Percentiles rank a stretch among this genome's conserved stretches.
Conservation (phyloP, 2,329 filamentous ascomycete species). For the Huntiella bhutanensis region DNA sequence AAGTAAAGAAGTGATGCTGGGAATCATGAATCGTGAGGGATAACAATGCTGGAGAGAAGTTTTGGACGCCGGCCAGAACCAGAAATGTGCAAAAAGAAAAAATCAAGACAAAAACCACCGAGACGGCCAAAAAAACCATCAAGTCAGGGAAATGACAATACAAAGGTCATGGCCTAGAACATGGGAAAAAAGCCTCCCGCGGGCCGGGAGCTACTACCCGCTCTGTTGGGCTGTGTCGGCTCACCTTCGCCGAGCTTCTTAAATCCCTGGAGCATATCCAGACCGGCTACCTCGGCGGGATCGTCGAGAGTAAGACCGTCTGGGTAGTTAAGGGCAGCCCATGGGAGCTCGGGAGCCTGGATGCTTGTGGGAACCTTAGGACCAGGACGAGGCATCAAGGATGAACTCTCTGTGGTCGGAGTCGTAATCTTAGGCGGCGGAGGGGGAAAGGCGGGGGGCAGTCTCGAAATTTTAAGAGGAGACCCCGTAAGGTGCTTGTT, state of each 20-base stretch:
- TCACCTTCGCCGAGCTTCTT: conserved; percentile 43
- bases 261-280: conserved; percentile 60
- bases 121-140: not conserved
- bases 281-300: conserved; percentile 34
- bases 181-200: conserved; percentile 12
- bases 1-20: not conserved
- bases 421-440: conserved; percentile 6
- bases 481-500: conserved; percentile 25
- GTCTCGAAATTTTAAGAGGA: conserved; percentile 10
- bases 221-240: conserved; percentile 18
- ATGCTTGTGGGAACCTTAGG: conserved; percentile 15
- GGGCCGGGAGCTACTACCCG: conserved; percentile 13
- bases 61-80: not conserved
- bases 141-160: not conserved
- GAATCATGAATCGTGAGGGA: not conserved
- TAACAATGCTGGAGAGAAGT: too few species aligned
- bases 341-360: conserved; percentile 22
- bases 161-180: conserved; percentile 5
- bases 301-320: conserved; percentile 21
- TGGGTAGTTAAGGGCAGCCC: conserved; percentile 19
- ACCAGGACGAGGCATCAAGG: conserved; percentile 7
- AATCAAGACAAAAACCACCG: not conserved
- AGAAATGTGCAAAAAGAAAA: conserved; percentile 6
- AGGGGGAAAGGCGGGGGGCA: conserved; percentile 5
- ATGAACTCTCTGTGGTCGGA: not conserved